A percentile compares a stretch with the other conserved stretches of the same genome.
Conservation (phyloP, 495 filamentous ascomycete genomes). For the Xeromyces bisporus region DNA sequence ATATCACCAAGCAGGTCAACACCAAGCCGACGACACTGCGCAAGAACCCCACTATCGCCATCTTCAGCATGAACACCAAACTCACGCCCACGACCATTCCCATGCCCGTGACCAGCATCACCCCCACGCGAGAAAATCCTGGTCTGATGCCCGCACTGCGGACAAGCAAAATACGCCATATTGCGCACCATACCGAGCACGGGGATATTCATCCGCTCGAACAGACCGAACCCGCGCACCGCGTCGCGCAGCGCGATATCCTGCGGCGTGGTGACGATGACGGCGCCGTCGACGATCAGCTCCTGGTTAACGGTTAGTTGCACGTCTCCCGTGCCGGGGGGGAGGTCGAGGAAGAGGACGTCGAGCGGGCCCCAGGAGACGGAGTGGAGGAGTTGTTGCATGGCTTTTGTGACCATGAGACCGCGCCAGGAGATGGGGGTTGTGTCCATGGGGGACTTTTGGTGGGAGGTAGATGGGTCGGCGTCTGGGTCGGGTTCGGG, state of each 20-base stretch:
- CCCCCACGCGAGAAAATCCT: conserved; percentile 50
- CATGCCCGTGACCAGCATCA: conserved; percentile 11
- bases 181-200: conserved; percentile 92
- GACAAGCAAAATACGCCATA: conserved; percentile 78
- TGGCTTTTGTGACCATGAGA: conserved; percentile 92
- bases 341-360: conserved; percentile 76
- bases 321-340: conserved; percentile 87
- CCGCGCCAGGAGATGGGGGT: conserved; percentile 90
- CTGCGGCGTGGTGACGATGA: conserved; percentile 91
- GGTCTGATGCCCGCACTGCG: conserved; percentile 55
- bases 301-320: conserved; percentile 91
- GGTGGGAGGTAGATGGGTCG: conserved; percentile 8
- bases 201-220: conserved; percentile 58
- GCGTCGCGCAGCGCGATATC: conserved; percentile 80
- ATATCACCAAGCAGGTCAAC: conserved; percentile 76
- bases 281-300: conserved; percentile 62
- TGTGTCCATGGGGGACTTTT: conserved; percentile 45
- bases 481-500: conserved; percentile 6
- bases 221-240: conserved; percentile 80
- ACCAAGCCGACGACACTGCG: conserved; percentile 44
- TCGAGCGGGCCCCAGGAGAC: conserved; percentile 81
- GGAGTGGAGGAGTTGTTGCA: conserved; percentile 87
- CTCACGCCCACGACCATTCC: conserved; percentile 26
- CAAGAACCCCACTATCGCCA: conserved; percentile 32
- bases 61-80: conserved; percentile 24